A percentile compares a stretch with the other conserved stretches of the same genome.
Evolutionary conservation across 192 early-diverging fungal genomes (phyloP).

Genomic region (Thamnidium elegans): DNA sequence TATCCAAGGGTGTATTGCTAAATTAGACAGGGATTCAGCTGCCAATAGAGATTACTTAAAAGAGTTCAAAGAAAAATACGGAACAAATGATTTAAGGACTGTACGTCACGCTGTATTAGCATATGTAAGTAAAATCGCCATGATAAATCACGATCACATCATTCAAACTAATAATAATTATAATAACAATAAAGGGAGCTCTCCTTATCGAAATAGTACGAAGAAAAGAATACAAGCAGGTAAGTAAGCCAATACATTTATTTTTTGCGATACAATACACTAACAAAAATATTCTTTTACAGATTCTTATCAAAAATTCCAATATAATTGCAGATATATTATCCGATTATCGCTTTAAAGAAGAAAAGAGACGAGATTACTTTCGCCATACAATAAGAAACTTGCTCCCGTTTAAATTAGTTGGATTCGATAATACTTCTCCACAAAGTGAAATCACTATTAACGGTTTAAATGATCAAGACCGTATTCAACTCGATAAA

Average conservation of each 20-base stretch:
- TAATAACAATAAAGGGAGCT: conserved; percentile 27
- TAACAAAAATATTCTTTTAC: neutral
- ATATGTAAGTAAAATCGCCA: conserved; percentile 39
- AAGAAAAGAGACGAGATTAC: conserved; percentile 25
- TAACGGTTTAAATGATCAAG: conserved; percentile 24
- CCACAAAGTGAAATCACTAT: conserved; percentile 50
- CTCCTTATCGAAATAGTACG: conserved; percentile 50
- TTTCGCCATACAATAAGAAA: conserved; percentile 19
- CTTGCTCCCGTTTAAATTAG: conserved; percentile 23
- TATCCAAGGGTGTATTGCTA: conserved; percentile 32
- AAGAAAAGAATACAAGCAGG: conserved; percentile 47
- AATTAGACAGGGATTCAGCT: conserved; percentile 10
- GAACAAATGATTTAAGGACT: conserved; percentile 37
- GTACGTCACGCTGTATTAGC: conserved; percentile 44
- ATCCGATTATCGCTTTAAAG: conserved; percentile 18
- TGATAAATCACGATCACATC: neutral
- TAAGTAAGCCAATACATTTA: conserved; percentile 19
- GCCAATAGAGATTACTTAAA: too few relatives aligned
- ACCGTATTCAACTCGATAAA: conserved; percentile 34
- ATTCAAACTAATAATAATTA: conserved; percentile 1
- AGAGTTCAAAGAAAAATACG: conserved; percentile 29
- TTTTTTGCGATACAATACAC: neutral
- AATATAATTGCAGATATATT: conserved; percentile 26
- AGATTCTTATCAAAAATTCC: conserved; percentile 29
- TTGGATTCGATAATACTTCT: conserved; percentile 41